Percentiles rank a stretch among this genome's conserved stretches.
phyloP scores from a whole-genome alignment of 108 stramenopile genomes.

The Nitzschia putrida region DNA sequence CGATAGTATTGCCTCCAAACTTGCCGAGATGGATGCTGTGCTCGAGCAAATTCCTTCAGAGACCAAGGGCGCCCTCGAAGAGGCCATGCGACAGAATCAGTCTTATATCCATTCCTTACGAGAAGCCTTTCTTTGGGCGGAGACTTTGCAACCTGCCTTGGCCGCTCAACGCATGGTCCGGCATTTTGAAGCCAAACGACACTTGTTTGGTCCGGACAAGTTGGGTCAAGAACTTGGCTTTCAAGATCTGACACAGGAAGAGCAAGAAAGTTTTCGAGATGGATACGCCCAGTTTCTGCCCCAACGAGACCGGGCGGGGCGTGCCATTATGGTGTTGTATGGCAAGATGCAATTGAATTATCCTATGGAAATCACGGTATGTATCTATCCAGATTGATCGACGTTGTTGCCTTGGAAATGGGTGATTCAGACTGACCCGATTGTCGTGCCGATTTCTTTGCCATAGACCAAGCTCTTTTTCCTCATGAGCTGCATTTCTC shows the following conservation, averaged over 20 bases:
- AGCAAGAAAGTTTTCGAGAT: not conserved
- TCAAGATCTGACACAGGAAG: conserved; percentile 27
- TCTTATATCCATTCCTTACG: not conserved
- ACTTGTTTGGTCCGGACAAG: conserved; percentile 22
- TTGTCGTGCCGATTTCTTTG: not conserved
- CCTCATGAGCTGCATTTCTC: conserved; percentile 2
- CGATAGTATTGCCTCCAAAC: conserved; percentile 1
- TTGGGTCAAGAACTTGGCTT: not conserved
- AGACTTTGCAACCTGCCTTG: not conserved
- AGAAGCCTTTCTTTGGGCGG: not conserved
- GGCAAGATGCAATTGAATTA: not conserved
- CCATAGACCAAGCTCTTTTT: conserved; percentile 7
- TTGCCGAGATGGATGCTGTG: conserved; percentile 6
- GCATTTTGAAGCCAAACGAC: conserved; percentile 13
- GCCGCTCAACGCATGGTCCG: conserved; percentile 21
- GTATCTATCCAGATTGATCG: not conserved
- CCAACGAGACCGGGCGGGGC: conserved; percentile 25
- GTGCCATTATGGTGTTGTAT: conserved; percentile 14
- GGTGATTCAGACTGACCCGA: not conserved
- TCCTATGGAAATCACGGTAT: conserved; percentile 1
- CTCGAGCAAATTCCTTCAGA: not conserved
- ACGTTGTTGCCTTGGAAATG: not conserved
- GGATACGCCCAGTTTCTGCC: conserved; percentile 29
- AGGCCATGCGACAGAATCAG: not conserved
- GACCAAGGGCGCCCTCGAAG: not conserved